phyloP scores from a whole-genome alignment of 1,139 yeast genomes.

The Candida smagusa region DNA sequence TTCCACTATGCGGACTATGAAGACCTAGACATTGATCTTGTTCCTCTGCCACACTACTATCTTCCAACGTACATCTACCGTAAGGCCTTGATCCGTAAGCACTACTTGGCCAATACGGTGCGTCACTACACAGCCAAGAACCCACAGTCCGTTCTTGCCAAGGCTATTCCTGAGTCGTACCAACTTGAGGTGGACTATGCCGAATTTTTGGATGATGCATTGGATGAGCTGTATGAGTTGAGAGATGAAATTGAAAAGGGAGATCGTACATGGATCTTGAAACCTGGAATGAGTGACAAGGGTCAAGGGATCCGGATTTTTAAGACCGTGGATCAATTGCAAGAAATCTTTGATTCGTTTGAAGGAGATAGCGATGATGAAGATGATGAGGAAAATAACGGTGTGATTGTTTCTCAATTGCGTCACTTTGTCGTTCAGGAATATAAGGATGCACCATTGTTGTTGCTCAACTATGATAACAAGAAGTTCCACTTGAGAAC shows the following conservation, averaged over 20 bases:
- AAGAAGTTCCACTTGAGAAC: constrained; percentile 87
- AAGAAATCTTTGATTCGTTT: constrained; percentile 76
- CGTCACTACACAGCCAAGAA: constrained; percentile 70
- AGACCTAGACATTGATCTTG: constrained; percentile 71
- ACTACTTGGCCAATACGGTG: constrained; percentile 78
- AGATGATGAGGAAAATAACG: constrained; percentile 42
- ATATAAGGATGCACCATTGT: constrained; percentile 64
- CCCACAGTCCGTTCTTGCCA: constrained; percentile 59
- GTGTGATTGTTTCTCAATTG: constrained; percentile 78
- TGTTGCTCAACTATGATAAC: constrained; percentile 56
- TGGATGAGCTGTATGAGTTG: constrained; percentile 88
- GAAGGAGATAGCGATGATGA: constrained; percentile 62
- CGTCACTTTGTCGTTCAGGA: constrained; percentile 90
- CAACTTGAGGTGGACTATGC: constrained; percentile 93
- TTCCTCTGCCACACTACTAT: constrained; percentile 49
- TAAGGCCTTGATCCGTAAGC: constrained; percentile 87
- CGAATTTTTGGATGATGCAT: constrained; percentile 87
- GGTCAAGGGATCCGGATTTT: constrained; percentile 93
- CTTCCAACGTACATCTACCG: constrained; percentile 81
- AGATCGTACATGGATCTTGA: constrained; percentile 78
- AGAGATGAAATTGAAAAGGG: constrained; percentile 68
- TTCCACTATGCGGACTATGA: constrained; percentile 92
- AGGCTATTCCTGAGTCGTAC: constrained; percentile 71
- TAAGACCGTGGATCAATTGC: constrained; percentile 73
- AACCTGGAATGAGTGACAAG: constrained; percentile 95